Evolutionary conservation across 1,139 yeast genomes (phyloP).

Genomic region (Pneumocystis oryctolagi): DNA sequence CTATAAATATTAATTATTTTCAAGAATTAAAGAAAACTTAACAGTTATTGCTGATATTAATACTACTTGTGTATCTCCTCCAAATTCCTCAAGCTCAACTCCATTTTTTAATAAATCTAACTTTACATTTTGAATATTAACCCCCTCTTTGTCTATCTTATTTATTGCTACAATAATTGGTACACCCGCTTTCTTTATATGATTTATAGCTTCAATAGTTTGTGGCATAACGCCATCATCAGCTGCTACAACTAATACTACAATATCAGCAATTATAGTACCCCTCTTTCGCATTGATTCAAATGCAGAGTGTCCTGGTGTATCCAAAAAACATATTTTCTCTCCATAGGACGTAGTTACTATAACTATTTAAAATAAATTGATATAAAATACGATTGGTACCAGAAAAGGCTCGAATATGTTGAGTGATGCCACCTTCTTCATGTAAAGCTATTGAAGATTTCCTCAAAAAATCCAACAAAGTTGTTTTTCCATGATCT

Average conservation of each 20-base stretch:
- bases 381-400: background rate
- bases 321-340: constrained; percentile 75
- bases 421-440: constrained; percentile 96
- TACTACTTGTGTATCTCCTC: constrained; percentile 89
- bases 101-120: constrained; percentile 64
- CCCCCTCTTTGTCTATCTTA: constrained; percentile 72
- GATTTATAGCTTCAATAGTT: constrained; percentile 88
- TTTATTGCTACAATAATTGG: constrained; percentile 85
- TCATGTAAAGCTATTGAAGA: constrained; percentile 72
- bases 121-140: constrained; percentile 56
- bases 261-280: constrained; percentile 84
- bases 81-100: constrained; percentile 78
- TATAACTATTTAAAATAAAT: background rate
- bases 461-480: constrained; percentile 69
- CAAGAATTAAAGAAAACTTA: constrained; percentile 21
- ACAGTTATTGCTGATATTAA: constrained; percentile 69
- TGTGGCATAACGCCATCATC: constrained; percentile 98
- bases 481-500: constrained; percentile 95
- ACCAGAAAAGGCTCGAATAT: constrained; percentile 81
- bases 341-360: constrained; percentile 62
- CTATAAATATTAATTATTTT: constrained; percentile 1
- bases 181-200: constrained; percentile 70
- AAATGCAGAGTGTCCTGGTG: constrained; percentile 98
- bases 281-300: constrained; percentile 94
- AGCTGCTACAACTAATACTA: constrained; percentile 88